Percentiles rank a stretch among this genome's conserved stretches.
phyloP scores from a whole-genome alignment of 2,329 filamentous ascomycete genomes.

The Microthyrium microscopicum region DNA sequence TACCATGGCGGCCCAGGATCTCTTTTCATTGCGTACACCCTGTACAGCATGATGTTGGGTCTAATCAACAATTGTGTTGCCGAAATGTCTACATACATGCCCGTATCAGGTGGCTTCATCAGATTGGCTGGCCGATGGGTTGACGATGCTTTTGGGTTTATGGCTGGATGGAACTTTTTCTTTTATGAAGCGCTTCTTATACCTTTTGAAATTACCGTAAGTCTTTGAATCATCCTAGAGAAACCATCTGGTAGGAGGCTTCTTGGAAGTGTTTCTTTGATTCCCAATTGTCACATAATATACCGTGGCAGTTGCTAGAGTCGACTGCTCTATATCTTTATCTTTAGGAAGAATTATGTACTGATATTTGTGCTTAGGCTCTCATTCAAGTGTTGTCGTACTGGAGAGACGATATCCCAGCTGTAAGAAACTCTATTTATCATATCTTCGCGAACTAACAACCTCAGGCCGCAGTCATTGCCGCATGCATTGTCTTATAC shows the following conservation, averaged over 20 bases:
- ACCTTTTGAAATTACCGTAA: slow-evolving; percentile 36
- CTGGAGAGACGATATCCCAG: slow-evolving; percentile 31
- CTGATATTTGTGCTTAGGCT: too few relatives aligned
- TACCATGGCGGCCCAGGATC: slow-evolving; percentile 8
- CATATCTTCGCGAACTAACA: too few relatives aligned
- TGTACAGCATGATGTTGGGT: slow-evolving; percentile 8
- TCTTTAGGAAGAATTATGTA: too few relatives aligned
- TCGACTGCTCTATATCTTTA: too few relatives aligned
- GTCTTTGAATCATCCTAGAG: too few relatives aligned
- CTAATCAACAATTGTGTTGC: slow-evolving; percentile 17
- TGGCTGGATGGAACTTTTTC: slow-evolving; percentile 34
- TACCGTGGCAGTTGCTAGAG: too few relatives aligned
- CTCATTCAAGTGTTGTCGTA: slow-evolving; percentile 33
- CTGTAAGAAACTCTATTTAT: too few relatives aligned
- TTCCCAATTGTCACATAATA: too few relatives aligned
- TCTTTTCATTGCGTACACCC: slow-evolving; percentile 6
- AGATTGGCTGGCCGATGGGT: slow-evolving; percentile 23
- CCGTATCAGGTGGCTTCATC: slow-evolving; percentile 19
- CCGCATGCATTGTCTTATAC: slow-evolving; percentile 11
- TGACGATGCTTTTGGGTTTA: slow-evolving; percentile 31
- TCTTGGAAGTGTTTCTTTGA: too few relatives aligned
- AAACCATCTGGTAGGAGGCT: too few relatives aligned
- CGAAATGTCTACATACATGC: slow-evolving; percentile 34
- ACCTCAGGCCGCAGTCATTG: slow-evolving; percentile 24
- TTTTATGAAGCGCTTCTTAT: slow-evolving; percentile 33